Percentiles rank a stretch among this genome's conserved stretches.
Conservation (phyloP, 2,329 filamentous ascomycete genomes). For the Trichothecium roseum region DNA sequence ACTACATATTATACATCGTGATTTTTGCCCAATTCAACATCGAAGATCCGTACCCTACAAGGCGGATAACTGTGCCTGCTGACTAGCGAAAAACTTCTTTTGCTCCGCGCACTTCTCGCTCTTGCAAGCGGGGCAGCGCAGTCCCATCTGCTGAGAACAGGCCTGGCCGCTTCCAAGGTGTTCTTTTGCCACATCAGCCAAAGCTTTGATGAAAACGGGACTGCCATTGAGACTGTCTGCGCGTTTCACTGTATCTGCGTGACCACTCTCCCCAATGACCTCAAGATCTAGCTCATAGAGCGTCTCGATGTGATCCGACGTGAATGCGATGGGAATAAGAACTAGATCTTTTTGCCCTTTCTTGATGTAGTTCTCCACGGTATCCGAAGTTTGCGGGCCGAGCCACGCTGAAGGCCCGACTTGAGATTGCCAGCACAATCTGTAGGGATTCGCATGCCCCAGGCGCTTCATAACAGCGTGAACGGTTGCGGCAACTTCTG, state of each 20-base stretch:
- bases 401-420: conserved; percentile 94
- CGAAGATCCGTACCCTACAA: too few species aligned
- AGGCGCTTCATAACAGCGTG: conserved; percentile 93
- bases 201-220: conserved; percentile 77
- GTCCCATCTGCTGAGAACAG: conserved; percentile 75
- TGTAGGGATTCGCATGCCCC: conserved; percentile 80
- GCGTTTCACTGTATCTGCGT: conserved; percentile 72
- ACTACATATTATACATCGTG: too few species aligned
- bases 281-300: conserved; percentile 89
- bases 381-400: conserved; percentile 82
- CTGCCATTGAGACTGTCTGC: conserved; percentile 88
- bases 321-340: conserved; percentile 92
- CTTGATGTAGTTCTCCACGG: conserved; percentile 79
- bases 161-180: conserved; percentile 61
- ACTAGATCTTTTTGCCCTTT: conserved; percentile 88
- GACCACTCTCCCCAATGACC: conserved; percentile 79
- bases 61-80: conserved; percentile 17
- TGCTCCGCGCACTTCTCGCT: conserved; percentile 78
- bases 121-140: conserved; percentile 88
- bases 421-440: conserved; percentile 95
- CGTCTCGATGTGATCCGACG: conserved; percentile 98
- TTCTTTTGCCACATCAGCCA: conserved; percentile 75
- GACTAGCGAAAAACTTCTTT: conserved; percentile 53
- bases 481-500: conserved; percentile 91
- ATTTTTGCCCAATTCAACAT: too few species aligned